Evolutionary conservation across 75 land plant genomes (phyloP).

Genomic region (Adiantum capillusveneris): DNA sequence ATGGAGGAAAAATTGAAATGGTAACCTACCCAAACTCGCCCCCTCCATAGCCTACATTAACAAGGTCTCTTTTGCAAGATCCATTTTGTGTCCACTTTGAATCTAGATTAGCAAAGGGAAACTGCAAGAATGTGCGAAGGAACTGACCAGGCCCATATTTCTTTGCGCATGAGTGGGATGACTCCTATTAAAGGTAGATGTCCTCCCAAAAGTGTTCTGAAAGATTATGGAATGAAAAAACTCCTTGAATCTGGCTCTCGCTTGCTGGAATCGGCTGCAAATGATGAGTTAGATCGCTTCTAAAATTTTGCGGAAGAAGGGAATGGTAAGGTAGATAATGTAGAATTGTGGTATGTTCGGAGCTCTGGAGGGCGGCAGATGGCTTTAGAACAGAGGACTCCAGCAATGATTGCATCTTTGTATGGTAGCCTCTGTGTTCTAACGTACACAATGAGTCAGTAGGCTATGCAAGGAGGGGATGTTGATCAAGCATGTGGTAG

Average conservation of each 20-base stretch:
- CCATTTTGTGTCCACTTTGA: too few relatives aligned
- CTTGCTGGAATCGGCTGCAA: slow-evolving; percentile 10
- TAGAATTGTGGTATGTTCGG: not conserved
- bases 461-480: slow-evolving; percentile 18
- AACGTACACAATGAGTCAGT: slow-evolving; percentile 24
- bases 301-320: slow-evolving; percentile 1
- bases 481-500: slow-evolving; percentile 39
- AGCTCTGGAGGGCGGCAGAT: slow-evolving; percentile 25
- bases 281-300: slow-evolving; percentile 8
- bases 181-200: too few relatives aligned
- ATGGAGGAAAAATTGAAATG: too few relatives aligned
- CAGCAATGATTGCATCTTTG: slow-evolving; percentile 60
- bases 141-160: too few relatives aligned
- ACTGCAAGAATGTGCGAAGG: too few relatives aligned
- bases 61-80: too few relatives aligned
- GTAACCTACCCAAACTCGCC: too few relatives aligned
- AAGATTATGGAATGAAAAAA: too few relatives aligned
- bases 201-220: too few relatives aligned
- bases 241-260: not conserved
- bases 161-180: too few relatives aligned
- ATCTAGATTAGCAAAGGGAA: too few relatives aligned
- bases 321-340: not conserved
- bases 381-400: slow-evolving; percentile 52
- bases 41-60: too few relatives aligned
- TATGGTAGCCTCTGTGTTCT: slow-evolving; percentile 54